Conservation (phyloP, 2,329 filamentous ascomycete genomes). For the Ascocoryne sarcoides region DNA sequence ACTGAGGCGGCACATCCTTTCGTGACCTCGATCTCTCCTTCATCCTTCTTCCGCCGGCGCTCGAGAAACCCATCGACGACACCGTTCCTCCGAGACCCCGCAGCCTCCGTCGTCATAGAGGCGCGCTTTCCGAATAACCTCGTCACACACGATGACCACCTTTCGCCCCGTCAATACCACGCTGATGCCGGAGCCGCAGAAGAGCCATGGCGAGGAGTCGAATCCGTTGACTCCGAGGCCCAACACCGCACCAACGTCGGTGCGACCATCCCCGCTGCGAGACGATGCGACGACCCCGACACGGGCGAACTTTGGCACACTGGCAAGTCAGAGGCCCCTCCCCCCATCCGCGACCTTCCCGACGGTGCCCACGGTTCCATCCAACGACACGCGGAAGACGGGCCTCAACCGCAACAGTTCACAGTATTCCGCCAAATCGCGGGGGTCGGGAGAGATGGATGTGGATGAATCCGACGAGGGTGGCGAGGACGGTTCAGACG, state of each 20-base stretch:
- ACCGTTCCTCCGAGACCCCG: constrained; percentile 10
- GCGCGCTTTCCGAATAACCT: constrained; percentile 5
- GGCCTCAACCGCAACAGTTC: constrained; percentile 46
- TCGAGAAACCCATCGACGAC: constrained; percentile 10
- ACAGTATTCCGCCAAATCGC: constrained; percentile 52
- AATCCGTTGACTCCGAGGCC: constrained; percentile 45
- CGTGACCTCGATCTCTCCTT: constrained; percentile 15
- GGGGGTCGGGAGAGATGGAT: constrained; percentile 59
- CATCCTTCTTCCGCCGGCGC: constrained; percentile 8
- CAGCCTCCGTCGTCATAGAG: constrained; percentile 20
- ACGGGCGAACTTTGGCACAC: constrained; percentile 42
- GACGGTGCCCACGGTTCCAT: constrained; percentile 35
- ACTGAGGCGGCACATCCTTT: constrained; percentile 15
- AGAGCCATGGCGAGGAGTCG: constrained; percentile 37
- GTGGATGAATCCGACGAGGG: constrained; percentile 47
- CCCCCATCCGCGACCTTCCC: constrained; percentile 44
- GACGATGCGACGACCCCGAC: constrained; percentile 55
- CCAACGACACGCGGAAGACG: constrained; percentile 35
- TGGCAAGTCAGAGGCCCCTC: constrained; percentile 44
- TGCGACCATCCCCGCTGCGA: constrained; percentile 31
- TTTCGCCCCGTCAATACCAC: constrained; percentile 54
- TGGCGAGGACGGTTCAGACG: constrained; percentile 51
- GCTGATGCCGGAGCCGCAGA: constrained; percentile 34
- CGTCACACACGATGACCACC: constrained; percentile 39
- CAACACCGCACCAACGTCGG: constrained; percentile 35